Base-by-base conservation (phyloP, 1,284 basidiomycete genomes). In the Ceratobasidium sp. region DNA sequence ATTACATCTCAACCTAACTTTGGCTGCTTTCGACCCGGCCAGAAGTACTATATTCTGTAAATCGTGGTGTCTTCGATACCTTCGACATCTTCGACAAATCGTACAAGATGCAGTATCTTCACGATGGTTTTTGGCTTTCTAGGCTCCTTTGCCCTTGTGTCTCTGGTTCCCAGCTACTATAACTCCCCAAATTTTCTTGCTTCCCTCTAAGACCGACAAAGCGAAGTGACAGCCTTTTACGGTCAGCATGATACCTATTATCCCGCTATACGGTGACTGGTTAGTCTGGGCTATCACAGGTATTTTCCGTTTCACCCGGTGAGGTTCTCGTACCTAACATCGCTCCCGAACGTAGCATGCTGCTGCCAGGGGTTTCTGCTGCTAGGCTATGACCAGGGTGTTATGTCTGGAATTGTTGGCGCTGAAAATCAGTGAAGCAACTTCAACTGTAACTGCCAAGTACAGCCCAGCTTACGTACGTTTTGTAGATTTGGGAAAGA, bases 341-440 rank as follows among this genome's bases (percentile, higher is more conserved):
- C 50, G 52, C 40, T 44, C 38, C 15, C 33, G 13, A 10, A 20
- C 15, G 23, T 66, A 86, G 86, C 86, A 75, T 86, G 86, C 77
- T 87, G 86, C 79, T 86, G 85, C 79, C 84, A 85, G 79, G 87
- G 86, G 2, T 87, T 88, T 79, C 79, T 87, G n/a, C 83, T 87
- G 4, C 82, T 87, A 15, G 87, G 87, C 0, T 87, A 87, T 79
- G 87, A 87, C 81, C 86, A 87, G 79, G 87, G 87, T 26, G 87
- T 87, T 44, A 88, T 87, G 87, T 87, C 86, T 61, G 86, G 87
- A 3, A 86, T 88, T 57, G 86, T 86, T 71, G 40, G 84, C 17
- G 46, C 71, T 33, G 71, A 74, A 20, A 74, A 74, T 33, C 71
- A 74, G 71, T 74, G 52, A 7, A n/a, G n/a, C 10, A 7, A 28